Percentiles rank a stretch among this genome's conserved stretches.
phyloP scores from a whole-genome alignment of 1,284 basidiomycete species.

The Inonotus obliquus region DNA sequence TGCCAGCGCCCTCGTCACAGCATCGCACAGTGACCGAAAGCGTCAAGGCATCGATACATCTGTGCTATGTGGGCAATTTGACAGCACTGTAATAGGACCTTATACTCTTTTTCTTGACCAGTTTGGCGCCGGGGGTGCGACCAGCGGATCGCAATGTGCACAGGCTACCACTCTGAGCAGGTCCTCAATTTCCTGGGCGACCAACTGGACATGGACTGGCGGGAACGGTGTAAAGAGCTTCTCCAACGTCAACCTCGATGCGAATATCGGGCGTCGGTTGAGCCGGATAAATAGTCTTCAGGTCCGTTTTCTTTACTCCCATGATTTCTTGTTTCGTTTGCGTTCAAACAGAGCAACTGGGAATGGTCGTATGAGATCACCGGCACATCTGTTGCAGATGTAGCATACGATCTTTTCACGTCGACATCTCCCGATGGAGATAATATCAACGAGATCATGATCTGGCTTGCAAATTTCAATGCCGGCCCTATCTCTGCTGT shows the following conservation, averaged over 20 bases:
- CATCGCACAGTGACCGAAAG: background rate
- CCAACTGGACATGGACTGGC: slow-evolving; percentile 50
- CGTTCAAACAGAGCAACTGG: slow-evolving; percentile 35
- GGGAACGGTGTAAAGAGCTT: slow-evolving; percentile 55
- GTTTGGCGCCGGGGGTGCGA: slow-evolving; percentile 46
- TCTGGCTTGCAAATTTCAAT: slow-evolving; percentile 61
- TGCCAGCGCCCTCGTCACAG: background rate
- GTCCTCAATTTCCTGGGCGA: slow-evolving; percentile 46
- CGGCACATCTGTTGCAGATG: slow-evolving; percentile 36
- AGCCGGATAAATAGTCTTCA: slow-evolving; percentile 49
- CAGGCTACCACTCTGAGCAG: slow-evolving; percentile 42
- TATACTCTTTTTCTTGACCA: slow-evolving; percentile 49
- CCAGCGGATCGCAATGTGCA: slow-evolving; percentile 47
- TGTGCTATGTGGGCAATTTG: slow-evolving; percentile 44
- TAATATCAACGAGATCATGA: slow-evolving; percentile 57
- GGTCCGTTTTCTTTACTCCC: slow-evolving; percentile 32
- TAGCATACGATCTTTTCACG: slow-evolving; percentile 64
- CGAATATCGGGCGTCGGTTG: slow-evolving; percentile 47
- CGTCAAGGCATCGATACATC: slow-evolving; percentile 27
- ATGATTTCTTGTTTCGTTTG: slow-evolving; percentile 5
- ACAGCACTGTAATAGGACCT: slow-evolving; percentile 37
- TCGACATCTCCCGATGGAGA: slow-evolving; percentile 44
- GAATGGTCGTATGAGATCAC: slow-evolving; percentile 34
- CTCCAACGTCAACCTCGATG: slow-evolving; percentile 50
- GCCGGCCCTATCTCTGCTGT: slow-evolving; percentile 50